Evolutionary conservation across 2,329 filamentous ascomycete genomes (phyloP).

Genomic region (Colletotrichum siamense): DNA sequence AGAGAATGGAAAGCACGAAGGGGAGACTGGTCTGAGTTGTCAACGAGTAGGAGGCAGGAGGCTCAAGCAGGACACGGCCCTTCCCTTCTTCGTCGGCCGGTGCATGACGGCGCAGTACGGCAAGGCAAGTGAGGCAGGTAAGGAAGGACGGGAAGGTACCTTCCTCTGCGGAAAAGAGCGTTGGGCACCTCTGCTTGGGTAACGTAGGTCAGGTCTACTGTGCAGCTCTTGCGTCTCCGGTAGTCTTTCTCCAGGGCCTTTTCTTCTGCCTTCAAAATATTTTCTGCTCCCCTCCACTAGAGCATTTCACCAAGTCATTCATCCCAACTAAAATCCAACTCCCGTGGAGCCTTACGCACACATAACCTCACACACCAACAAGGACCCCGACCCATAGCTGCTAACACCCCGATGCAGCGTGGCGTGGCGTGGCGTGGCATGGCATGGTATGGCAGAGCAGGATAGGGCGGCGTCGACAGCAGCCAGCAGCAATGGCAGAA

Average conservation of each 20-base stretch:
- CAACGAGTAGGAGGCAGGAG: neutral
- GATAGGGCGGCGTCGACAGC: neutral
- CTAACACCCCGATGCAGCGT: neutral
- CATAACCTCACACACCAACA: neutral
- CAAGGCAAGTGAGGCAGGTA: neutral
- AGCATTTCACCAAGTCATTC: conserved; percentile 7
- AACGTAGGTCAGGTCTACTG: neutral
- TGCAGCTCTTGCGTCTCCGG: neutral
- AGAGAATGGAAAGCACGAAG: neutral
- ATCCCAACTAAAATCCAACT: conserved; percentile 3
- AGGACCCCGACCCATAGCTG: conserved; percentile 2
- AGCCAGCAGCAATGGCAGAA: neutral
- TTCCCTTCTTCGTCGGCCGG: conserved; percentile 1
- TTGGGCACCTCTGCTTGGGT: neutral
- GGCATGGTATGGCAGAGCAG: neutral
- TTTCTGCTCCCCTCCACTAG: neutral
- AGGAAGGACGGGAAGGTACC: neutral
- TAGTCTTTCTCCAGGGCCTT: neutral
- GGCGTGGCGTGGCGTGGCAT: neutral
- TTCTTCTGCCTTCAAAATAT: neutral
- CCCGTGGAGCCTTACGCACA: neutral
- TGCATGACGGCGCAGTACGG: conserved; percentile 9
- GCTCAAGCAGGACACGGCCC: conserved; percentile 1
- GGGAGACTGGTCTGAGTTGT: neutral
- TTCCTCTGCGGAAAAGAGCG: neutral